These are phyloP conservation scores for Eucalyptus marginata DNA, from an alignment of 345 rosid species.

Conservation along the genomic window DNA sequence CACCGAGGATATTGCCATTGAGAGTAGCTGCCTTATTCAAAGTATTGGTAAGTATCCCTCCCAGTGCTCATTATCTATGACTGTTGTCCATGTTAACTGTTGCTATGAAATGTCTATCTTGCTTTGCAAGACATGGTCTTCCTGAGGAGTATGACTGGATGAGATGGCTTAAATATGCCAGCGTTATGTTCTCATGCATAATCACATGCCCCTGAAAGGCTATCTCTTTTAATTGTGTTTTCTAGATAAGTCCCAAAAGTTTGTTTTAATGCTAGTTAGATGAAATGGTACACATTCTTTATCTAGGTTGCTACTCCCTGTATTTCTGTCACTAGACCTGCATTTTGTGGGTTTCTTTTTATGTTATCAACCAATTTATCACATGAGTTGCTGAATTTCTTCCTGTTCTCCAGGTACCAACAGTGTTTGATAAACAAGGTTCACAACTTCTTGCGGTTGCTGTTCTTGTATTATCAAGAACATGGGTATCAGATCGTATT, in stretches of 20 bases:
- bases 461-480: constrained; percentile 82
- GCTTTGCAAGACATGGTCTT: not conserved
- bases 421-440: constrained; percentile 88
- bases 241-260: not conserved
- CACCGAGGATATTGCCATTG: constrained; percentile 56
- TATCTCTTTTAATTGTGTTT: not conserved
- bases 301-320: not conserved
- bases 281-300: not conserved
- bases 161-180: not conserved
- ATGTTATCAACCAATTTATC: not conserved
- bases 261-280: not conserved
- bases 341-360: not conserved
- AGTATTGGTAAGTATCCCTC: constrained; percentile 52
- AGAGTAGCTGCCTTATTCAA: constrained; percentile 88
- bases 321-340: not conserved
- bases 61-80: not conserved
- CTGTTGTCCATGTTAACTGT: not conserved
- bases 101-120: not conserved
- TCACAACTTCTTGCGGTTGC: constrained; percentile 79
- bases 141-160: not conserved
- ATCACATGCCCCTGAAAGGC: not conserved
- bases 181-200: not conserved
- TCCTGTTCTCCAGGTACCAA: constrained; percentile 54
- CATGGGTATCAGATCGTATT: constrained; percentile 90
- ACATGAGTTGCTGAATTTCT: not conserved